Percentiles rank a stretch among this genome's conserved stretches.
These are phyloP conservation scores for Panicum hallii DNA, from an alignment of 202 grass and related monocot genomes.

Conservation along the genomic window DNA sequence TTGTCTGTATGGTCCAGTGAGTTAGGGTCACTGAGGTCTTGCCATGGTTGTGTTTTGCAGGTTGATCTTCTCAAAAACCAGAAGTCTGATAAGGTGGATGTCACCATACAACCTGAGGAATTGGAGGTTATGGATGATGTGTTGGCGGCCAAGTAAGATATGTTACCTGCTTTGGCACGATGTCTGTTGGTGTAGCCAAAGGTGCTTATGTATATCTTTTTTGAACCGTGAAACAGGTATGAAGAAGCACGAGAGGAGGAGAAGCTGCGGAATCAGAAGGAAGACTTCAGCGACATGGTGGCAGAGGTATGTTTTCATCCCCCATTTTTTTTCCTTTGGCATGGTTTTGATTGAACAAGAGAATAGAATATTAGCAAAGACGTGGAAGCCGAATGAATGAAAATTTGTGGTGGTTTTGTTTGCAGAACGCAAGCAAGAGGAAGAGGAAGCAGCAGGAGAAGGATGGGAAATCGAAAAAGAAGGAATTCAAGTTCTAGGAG, in stretches of 20 bases:
- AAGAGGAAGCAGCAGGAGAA: conserved; percentile 98
- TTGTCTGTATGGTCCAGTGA: not conserved
- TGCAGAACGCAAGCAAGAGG: conserved; percentile 85
- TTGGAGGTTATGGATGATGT: conserved; percentile 96
- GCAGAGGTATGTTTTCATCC: conserved; percentile 62
- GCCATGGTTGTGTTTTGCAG: conserved; percentile 38
- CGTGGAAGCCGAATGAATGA: not conserved
- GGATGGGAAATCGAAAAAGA: conserved; percentile 95
- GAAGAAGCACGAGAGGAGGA: conserved; percentile 90
- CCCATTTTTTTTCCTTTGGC: not conserved
- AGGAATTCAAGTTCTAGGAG: conserved; percentile 93
- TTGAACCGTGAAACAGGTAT: conserved; percentile 49
- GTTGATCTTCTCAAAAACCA: conserved; percentile 96
- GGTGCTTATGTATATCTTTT: not conserved
- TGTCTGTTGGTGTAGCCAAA: not conserved
- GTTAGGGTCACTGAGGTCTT: not conserved
- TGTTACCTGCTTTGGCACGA: not conserved
- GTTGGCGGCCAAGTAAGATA: conserved; percentile 86
- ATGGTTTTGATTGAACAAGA: conserved; percentile 27
- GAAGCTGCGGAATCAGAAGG: conserved; percentile 92
- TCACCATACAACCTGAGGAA: conserved; percentile 95
- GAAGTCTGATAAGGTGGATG: conserved; percentile 95
- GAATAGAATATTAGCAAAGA: conserved; percentile 27
- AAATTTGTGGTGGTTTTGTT: not conserved
- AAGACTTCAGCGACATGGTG: conserved; percentile 99